A percentile compares a stretch with the other conserved stretches of the same genome.
Evolutionary conservation across 1,139 yeast genomes (phyloP).

Genomic region (Oligophagozyma castellii): DNA sequence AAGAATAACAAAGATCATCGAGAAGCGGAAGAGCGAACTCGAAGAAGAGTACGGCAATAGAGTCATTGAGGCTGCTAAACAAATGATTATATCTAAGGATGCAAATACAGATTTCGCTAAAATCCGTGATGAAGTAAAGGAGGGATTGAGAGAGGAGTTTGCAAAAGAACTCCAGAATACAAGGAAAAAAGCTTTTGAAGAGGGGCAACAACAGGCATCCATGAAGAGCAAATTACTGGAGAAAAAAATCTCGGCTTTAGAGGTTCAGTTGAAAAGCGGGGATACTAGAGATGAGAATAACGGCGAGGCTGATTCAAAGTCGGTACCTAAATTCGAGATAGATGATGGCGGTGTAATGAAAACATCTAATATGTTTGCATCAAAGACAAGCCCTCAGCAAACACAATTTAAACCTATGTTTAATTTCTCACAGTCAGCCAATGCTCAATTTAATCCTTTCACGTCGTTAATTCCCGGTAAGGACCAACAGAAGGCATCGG

Average conservation of each 20-base stretch:
- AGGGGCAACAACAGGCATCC: slow-evolving; percentile 26
- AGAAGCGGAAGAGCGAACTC: slow-evolving; percentile 13
- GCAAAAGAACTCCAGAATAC: slow-evolving; percentile 22
- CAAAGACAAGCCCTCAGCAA: too few species aligned
- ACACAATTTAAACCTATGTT: too few species aligned
- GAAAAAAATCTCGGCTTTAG: slow-evolving; percentile 16
- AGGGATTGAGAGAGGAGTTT: slow-evolving; percentile 9
- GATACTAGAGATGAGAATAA: too few species aligned
- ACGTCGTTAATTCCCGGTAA: too few species aligned
- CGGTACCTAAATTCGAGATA: too few species aligned
- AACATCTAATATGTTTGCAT: too few species aligned
- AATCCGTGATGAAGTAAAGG: slow-evolving; percentile 5
- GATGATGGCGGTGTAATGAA: too few species aligned
- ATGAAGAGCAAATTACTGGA: slow-evolving; percentile 20
- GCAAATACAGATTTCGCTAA: slow-evolving; percentile 1
- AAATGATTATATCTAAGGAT: slow-evolving; percentile 2
- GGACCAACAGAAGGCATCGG: too few species aligned
- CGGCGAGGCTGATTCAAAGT: too few species aligned
- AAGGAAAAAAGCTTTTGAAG: slow-evolving; percentile 27
- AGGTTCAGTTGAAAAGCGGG: slow-evolving; percentile 10
- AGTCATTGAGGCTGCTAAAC: slow-evolving; percentile 2
- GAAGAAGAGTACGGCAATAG: slow-evolving; percentile 14
- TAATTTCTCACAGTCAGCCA: too few species aligned
- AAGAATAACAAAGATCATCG: slow-evolving; percentile 14
- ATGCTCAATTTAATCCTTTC: too few species aligned